Percentiles rank a stretch among this genome's conserved stretches.
Conservation (phyloP, 2,329 filamentous ascomycete species). For the Xylariaceae sp. region DNA sequence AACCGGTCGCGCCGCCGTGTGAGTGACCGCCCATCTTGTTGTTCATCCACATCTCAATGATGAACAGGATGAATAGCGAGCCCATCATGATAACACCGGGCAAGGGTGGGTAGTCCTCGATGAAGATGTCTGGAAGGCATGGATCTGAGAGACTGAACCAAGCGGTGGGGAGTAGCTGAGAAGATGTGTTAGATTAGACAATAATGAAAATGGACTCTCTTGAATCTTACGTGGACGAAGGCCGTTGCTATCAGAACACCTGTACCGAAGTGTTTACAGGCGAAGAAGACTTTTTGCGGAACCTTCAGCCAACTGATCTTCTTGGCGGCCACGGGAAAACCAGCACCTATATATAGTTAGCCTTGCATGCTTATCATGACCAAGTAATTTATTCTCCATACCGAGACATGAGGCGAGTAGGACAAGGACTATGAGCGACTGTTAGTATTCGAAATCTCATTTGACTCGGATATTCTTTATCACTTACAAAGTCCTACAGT, state of each 20-base stretch:
- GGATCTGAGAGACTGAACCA: conserved; percentile 56
- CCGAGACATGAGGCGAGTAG: conserved; percentile 44
- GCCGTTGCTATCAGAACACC: conserved; percentile 74
- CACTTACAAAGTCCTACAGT: conserved; percentile 47
- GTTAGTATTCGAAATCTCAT: not conserved
- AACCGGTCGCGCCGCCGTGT: conserved; percentile 59
- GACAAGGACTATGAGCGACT: conserved; percentile 41
- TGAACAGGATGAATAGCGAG: conserved; percentile 62
- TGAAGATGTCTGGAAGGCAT: conserved; percentile 63
- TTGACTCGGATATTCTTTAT: not conserved
- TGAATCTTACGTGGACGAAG: conserved; percentile 64
- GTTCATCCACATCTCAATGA: conserved; percentile 65
- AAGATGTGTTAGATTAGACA: conserved; percentile 5
- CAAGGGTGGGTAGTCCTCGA: conserved; percentile 61
- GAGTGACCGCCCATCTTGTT: conserved; percentile 60
- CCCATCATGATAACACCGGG: conserved; percentile 68
- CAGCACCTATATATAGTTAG: conserved; percentile 43
- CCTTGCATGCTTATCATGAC: not conserved
- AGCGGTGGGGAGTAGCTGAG: conserved; percentile 61
- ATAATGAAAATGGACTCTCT: not conserved
- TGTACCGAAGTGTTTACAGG: conserved; percentile 69
- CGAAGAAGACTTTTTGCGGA: conserved; percentile 59
- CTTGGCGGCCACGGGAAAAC: conserved; percentile 56
- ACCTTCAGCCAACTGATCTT: conserved; percentile 63
- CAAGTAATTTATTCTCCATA: conserved; percentile 17